Evolutionary conservation across 768 basidiomycete genomes (phyloP).

Genomic region (Podaxis sp.): DNA sequence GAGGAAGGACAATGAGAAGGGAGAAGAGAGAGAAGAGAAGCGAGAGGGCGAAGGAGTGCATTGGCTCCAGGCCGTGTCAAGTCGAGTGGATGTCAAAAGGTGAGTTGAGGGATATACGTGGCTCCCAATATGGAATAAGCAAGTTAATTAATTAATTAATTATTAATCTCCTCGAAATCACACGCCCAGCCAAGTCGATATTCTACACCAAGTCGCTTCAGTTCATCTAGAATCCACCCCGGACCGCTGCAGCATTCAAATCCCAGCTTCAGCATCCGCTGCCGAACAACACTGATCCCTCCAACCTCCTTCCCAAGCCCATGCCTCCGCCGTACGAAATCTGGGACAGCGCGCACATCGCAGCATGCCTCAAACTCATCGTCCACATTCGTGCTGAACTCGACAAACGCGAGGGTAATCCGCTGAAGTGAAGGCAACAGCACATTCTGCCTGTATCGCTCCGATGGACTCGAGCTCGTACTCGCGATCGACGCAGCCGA

Average conservation of each 20-base stretch:
- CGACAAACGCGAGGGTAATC: constrained; percentile 8
- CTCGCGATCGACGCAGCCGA: not conserved
- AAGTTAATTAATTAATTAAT: not conserved
- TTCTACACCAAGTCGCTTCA: not conserved
- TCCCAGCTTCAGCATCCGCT: not conserved
- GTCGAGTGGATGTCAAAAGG: not conserved
- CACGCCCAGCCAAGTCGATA: constrained; percentile 11
- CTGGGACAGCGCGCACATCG: constrained; percentile 5
- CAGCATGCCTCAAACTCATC: constrained; percentile 12
- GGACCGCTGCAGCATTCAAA: constrained; percentile 13
- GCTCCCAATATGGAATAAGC: not conserved
- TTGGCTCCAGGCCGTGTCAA: not conserved
- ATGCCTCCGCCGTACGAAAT: constrained; percentile 1
- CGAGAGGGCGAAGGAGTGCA: constrained; percentile 4
- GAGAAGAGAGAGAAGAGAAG: constrained; percentile 24
- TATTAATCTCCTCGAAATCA: constrained; percentile 7
- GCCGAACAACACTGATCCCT: constrained; percentile 5
- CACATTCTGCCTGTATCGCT: constrained; percentile 6
- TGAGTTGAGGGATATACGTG: not conserved
- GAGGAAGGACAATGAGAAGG: constrained; percentile 25
- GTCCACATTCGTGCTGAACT: constrained; percentile 11
- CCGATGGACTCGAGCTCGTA: not conserved
- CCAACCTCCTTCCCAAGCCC: constrained; percentile 7
- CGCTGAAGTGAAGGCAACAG: constrained; percentile 7
- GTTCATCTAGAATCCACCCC: constrained; percentile 5